Conservation (phyloP, 805 yeast species). For the Danielia oregonensis region DNA sequence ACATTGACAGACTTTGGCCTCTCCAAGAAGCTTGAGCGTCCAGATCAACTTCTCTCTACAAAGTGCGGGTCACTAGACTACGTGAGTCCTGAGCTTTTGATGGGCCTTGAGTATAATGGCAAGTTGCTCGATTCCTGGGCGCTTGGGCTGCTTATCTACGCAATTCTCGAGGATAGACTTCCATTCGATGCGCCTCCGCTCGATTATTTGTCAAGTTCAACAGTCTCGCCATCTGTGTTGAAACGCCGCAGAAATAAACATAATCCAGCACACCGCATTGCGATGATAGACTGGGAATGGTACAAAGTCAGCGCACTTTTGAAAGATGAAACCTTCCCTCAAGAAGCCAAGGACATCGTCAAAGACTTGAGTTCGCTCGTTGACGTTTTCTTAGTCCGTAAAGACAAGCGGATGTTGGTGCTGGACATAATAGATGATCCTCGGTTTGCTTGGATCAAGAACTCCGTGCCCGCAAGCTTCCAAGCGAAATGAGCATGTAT, state of each 20-base stretch:
- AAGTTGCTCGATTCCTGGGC: slow-evolving; percentile 93
- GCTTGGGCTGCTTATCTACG: slow-evolving; percentile 83
- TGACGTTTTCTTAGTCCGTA: slow-evolving; percentile 34
- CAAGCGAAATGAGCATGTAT: no score
- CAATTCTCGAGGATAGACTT: slow-evolving; percentile 76
- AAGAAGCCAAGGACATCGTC: slow-evolving; percentile 8
- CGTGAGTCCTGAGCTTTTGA: slow-evolving; percentile 87
- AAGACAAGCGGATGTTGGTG: slow-evolving; percentile 28
- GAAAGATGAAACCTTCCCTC: slow-evolving; percentile 6
- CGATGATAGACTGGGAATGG: slow-evolving; percentile 93
- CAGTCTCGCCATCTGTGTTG: slow-evolving; percentile 38
- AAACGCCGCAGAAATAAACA: slow-evolving; percentile 42
- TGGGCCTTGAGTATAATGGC: slow-evolving; percentile 92
- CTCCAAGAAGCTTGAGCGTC: slow-evolving; percentile 62
- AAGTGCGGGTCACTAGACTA: slow-evolving; percentile 97
- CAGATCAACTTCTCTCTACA: slow-evolving; percentile 66
- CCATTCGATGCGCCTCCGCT: slow-evolving; percentile 89
- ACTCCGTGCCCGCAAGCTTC: slow-evolving; percentile 12
- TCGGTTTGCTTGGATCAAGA: slow-evolving; percentile 25
- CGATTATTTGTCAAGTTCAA: slow-evolving; percentile 26
- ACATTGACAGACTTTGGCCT: slow-evolving; percentile 87
- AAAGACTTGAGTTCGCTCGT: slow-evolving; percentile 24
- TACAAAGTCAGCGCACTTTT: slow-evolving; percentile 27
- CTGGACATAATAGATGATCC: slow-evolving; percentile 13
- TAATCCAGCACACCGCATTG: slow-evolving; percentile 82